phyloP scores from a whole-genome alignment of 805 yeast species.

The Lachancea waltii region DNA sequence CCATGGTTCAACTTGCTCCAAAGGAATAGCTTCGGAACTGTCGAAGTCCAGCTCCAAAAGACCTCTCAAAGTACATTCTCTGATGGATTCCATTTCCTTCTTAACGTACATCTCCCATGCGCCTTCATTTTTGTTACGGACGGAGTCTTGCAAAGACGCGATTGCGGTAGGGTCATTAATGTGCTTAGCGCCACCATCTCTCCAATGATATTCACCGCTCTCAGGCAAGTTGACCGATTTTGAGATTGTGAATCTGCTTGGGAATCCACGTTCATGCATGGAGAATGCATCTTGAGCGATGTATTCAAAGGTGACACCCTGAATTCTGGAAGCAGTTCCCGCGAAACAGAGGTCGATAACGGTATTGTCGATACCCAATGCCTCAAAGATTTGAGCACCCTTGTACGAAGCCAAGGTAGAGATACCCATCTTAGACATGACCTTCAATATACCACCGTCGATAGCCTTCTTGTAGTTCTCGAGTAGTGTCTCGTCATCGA shows the following conservation, averaged over 20 bases:
- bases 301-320: slow-evolving; percentile 91
- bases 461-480: slow-evolving; percentile 77
- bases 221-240: slow-evolving; percentile 74
- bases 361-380: slow-evolving; percentile 89
- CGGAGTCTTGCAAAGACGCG: slow-evolving; percentile 97
- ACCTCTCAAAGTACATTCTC: slow-evolving; percentile 90
- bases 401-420: slow-evolving; percentile 97
- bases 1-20: slow-evolving; percentile 99
- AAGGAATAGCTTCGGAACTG: slow-evolving; percentile 66
- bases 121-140: slow-evolving; percentile 87
- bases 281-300: slow-evolving; percentile 96
- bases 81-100: slow-evolving; percentile 86
- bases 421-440: slow-evolving; percentile 99
- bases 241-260: slow-evolving; percentile 61
- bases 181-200: slow-evolving; percentile 97
- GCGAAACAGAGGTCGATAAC: slow-evolving; percentile 94
- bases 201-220: slow-evolving; percentile 96
- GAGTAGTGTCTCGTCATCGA: slow-evolving; percentile 55
- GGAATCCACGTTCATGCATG: slow-evolving; percentile 87
- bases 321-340: slow-evolving; percentile 95
- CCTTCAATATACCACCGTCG: slow-evolving; percentile 89
- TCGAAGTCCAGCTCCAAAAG: slow-evolving; percentile 84
- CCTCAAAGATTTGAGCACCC: slow-evolving; percentile 98
- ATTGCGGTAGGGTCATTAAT: slow-evolving; percentile 92
- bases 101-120: slow-evolving; percentile 88